Conservation (phyloP, 257 asterid genomes). For the Schizonepeta tenuifolia region DNA sequence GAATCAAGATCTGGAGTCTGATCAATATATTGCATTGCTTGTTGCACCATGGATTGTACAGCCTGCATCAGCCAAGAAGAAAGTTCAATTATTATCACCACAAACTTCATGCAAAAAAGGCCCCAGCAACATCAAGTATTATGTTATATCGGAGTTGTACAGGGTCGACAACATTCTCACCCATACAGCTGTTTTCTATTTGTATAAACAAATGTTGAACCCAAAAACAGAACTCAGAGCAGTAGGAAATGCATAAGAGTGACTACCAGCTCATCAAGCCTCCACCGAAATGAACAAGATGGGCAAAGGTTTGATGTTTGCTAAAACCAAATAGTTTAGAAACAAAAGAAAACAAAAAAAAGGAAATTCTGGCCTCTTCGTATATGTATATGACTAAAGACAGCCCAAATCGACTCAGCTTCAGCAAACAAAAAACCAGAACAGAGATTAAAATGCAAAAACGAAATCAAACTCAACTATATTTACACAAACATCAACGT, state of each 20-base stretch:
- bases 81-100: background rate
- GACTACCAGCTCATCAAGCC: background rate
- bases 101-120: conserved; percentile 20
- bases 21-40: conserved; percentile 88
- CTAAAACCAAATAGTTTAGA: background rate
- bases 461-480: background rate
- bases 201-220: background rate
- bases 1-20: conserved; percentile 90
- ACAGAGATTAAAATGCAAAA: background rate
- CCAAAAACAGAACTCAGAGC: background rate
- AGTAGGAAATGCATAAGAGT: background rate
- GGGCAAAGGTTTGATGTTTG: background rate
- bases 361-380: background rate
- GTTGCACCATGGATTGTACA: conserved; percentile 96
- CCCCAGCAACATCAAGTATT: conserved; percentile 6
- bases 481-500: background rate
- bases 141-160: background rate
- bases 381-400: background rate
- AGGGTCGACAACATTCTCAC: background rate
- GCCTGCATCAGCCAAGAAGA: conserved; percentile 55
- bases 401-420: background rate
- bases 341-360: background rate
- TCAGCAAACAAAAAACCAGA: background rate
- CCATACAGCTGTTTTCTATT: background rate
- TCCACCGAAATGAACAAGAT: background rate